Base-by-base conservation (phyloP, 345 rosid species). In the Cochlearia excelsa region DNA sequence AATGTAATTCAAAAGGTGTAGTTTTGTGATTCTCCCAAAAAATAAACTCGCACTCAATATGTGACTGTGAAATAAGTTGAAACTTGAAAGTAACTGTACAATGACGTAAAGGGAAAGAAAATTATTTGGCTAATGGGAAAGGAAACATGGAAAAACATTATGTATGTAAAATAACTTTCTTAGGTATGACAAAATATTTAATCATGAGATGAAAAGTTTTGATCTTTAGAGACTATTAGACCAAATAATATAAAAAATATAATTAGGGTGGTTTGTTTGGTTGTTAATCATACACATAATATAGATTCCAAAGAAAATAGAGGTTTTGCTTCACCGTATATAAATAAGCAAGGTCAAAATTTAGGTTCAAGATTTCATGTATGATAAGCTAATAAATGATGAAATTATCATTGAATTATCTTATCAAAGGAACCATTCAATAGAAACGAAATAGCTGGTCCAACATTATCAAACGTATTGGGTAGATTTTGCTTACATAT, bases 341-440 rank as follows among this genome's bases (percentile, higher is more conserved):
- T 16, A 16, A 16, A 16, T 49, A 49, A 40, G 42, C 9, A 40
- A 51, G 39, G 66, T 51, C 50, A 62, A 29, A 51, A 26, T 4
- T 51, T 16, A 16, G 23, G 23, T 16, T 16, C 23, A 16, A 16
- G 23, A 16, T 16, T 26, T 9, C 58, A 34, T 41, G 26, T 26
- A 51, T 48, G 47, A 48, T 62, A 62, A 51, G 58, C 51, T 42
- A 62, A 42, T 33, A 43, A 42, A 61, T 42, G 34, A 51, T 51
- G 57, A 40, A 61, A 60, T 7, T 38, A 59, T 46, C 11, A 9
- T 59, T 59, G 54, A 59, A 59, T 35, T 27, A 27, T 47, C 54
- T 27, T 29, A 49, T 50, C 66, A 23, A 9, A 39, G 11, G 50
- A 40, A 61, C 1, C 46, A 9, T 16, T 43, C 49, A 42, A 4